Evolutionary conservation across 1,284 basidiomycete species (phyloP), one percentile per base, ranked within the genome.

Genomic region (Pulveroboletus sp.): DNA sequence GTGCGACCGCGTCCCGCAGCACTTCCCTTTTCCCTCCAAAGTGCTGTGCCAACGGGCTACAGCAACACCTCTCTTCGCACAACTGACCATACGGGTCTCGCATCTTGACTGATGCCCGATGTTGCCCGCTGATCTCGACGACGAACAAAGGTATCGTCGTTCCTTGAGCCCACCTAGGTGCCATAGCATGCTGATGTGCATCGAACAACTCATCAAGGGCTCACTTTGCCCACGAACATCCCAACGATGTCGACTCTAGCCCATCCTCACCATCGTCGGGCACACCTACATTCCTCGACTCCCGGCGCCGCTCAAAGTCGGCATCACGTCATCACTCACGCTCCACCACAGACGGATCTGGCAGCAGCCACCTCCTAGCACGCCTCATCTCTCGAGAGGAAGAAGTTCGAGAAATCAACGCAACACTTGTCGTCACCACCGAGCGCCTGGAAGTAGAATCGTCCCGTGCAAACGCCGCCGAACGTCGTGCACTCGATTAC

Each of bases 391-490:
- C 78, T 7, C 65, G 70, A 14, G 77, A 81, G 50, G 73, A 75
- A 33, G 77, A 78, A 56, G 60, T 73, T 36, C 72, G 73, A 38
- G 74, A 77, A 46, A 59, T 77, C 54, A 72, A 77, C 45, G 69
- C 75, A 17, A 62, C 74, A 14, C 69, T 81, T 39, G 65, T 65
- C 31, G 65, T 74, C 56, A 71, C 76, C 36, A 67, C 72, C 12
- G 73, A 77, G 36, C 77, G 77, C 42, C 73, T 81, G 49, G 77
- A 79, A 52, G 59, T 67, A 36, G 79, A 81, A 61, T 77, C 76
- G 0, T 66, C 72, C 43, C 75, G 79, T 39, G 80, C 80, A 25
- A 74, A 75, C 49, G 73, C 74, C 22, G 77, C 78, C 29, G 79
- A 81, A 58, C 73, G 74, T 52, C 75, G 78, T 36, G 74, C 77